A percentile compares a stretch with the other conserved stretches of the same genome.
Evolutionary conservation across 352 stramenopile species (phyloP).

Genomic region (Achlya hypogyna): DNA sequence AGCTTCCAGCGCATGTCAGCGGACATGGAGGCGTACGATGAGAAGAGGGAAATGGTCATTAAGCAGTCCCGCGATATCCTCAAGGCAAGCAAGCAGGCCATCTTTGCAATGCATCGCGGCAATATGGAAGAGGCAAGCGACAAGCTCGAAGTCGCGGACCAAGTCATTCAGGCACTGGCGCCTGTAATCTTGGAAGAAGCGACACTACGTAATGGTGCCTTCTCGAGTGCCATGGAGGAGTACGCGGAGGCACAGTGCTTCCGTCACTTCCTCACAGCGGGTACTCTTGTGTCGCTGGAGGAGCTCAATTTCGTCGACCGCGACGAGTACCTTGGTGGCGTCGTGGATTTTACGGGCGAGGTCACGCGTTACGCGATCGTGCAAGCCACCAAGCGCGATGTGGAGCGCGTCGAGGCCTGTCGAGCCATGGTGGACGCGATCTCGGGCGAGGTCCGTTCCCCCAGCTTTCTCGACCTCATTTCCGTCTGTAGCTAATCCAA

Average conservation of each 20-base stretch:
- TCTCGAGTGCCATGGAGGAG: constrained; percentile 87
- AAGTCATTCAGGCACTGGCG: constrained; percentile 70
- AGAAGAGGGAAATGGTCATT: constrained; percentile 90
- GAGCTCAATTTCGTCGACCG: constrained; percentile 46
- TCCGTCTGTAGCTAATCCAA: constrained; percentile 51
- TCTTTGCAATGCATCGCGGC: constrained; percentile 89
- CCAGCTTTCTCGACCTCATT: not conserved
- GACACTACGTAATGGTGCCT: constrained; percentile 63
- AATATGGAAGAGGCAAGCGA: constrained; percentile 43
- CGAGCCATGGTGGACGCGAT: constrained; percentile 81
- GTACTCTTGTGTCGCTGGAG: constrained; percentile 43
- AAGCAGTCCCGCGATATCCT: constrained; percentile 92
- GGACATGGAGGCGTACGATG: constrained; percentile 89
- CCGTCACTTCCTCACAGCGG: constrained; percentile 61
- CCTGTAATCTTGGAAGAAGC: constrained; percentile 75
- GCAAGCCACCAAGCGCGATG: constrained; percentile 80
- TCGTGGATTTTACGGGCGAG: constrained; percentile 92
- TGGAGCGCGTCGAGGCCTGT: constrained; percentile 67
- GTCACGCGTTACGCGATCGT: constrained; percentile 83
- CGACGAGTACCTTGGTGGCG: constrained; percentile 91
- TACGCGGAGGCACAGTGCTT: constrained; percentile 92
- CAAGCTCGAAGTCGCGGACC: constrained; percentile 31
- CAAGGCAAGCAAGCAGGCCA: constrained; percentile 92
- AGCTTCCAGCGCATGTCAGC: constrained; percentile 14
- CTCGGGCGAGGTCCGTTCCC: constrained; percentile 48